These are phyloP conservation scores for Coniochaeta prunicola DNA, from an alignment of 2,329 filamentous ascomycete genomes.

Conservation along the genomic window DNA sequence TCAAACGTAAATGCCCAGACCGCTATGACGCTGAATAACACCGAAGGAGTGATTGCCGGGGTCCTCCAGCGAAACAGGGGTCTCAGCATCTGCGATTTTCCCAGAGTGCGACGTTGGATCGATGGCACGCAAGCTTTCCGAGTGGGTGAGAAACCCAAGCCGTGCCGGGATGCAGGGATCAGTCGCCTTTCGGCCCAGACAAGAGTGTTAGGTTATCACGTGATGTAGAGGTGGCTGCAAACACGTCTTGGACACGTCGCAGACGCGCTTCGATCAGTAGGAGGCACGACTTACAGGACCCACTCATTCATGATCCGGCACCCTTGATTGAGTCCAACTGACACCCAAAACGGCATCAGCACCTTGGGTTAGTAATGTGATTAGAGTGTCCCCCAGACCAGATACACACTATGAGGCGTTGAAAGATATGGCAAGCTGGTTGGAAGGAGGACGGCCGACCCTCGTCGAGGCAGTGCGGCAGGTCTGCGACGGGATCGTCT, in stretches of 20 bases:
- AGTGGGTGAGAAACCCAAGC: background rate
- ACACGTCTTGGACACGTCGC: background rate
- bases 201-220: background rate
- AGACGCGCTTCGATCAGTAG: background rate
- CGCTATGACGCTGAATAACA: background rate
- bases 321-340: no score
- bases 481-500: slow-evolving; percentile 31
- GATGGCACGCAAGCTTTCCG: slow-evolving; percentile 2
- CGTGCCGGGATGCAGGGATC: background rate
- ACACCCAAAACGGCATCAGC: no score
- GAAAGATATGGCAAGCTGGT: slow-evolving; percentile 30
- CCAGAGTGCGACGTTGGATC: background rate
- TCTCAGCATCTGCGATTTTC: background rate
- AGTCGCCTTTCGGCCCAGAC: background rate
- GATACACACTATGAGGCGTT: background rate
- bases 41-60: background rate
- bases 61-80: background rate
- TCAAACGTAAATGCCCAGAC: background rate
- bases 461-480: slow-evolving; percentile 31
- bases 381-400: background rate
- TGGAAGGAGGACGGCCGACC: slow-evolving; percentile 28
- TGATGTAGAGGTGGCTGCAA: background rate
- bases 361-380: background rate
- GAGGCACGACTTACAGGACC: background rate
- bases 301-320: background rate